Conservation (phyloP, 768 basidiomycete genomes). For the Pulveroboletus sp. region DNA sequence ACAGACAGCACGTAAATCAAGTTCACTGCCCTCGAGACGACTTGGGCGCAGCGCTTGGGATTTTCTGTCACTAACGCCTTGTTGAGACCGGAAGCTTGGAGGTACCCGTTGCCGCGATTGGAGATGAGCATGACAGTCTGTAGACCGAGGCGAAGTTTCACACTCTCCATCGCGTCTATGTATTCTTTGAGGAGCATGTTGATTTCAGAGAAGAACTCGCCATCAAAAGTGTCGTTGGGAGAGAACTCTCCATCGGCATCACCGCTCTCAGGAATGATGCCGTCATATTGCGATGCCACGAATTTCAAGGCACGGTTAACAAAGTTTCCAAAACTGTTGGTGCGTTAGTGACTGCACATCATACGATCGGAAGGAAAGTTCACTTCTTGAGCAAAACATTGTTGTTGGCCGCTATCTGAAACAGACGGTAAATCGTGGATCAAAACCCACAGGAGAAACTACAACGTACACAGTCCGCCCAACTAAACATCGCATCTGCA, state of each 20-base stretch:
- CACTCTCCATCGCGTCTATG: conserved; percentile 82
- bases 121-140: conserved; percentile 89
- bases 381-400: conserved; percentile 91
- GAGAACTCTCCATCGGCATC: conserved; percentile 68
- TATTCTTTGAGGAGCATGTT: conserved; percentile 78
- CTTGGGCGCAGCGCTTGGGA: conserved; percentile 83
- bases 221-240: conserved; percentile 59
- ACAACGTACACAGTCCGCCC: conserved; percentile 80
- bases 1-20: conserved; percentile 87
- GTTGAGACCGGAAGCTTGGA: conserved; percentile 89
- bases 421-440: neutral
- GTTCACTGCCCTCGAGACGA: conserved; percentile 86
- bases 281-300: conserved; percentile 75
- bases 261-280: conserved; percentile 74
- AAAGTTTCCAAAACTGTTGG: conserved; percentile 86
- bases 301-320: conserved; percentile 95
- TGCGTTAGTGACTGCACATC: neutral
- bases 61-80: conserved; percentile 81
- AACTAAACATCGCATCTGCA: conserved; percentile 93
- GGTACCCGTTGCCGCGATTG: conserved; percentile 83
- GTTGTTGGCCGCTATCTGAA: conserved; percentile 86
- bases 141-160: conserved; percentile 84
- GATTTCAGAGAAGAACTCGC: conserved; percentile 73
- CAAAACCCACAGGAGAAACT: neutral
- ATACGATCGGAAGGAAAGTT: conserved; percentile 12